phyloP scores from a whole-genome alignment of 768 basidiomycete species.

The Tulasnella calospora region DNA sequence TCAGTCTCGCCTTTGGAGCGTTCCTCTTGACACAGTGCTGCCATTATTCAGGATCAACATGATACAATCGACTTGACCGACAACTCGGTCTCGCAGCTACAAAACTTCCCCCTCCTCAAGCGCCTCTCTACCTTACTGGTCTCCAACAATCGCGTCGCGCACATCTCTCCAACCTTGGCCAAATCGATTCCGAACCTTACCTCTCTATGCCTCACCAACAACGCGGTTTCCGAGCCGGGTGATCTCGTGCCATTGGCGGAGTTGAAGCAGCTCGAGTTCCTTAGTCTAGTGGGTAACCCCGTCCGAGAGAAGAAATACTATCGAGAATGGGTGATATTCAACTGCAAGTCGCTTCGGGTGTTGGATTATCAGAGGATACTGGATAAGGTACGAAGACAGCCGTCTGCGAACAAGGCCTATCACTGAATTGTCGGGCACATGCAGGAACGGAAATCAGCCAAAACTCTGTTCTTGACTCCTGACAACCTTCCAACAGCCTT shows the following conservation, averaged over 20 bases:
- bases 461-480: slow-evolving; percentile 72
- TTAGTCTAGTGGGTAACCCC: slow-evolving; percentile 76
- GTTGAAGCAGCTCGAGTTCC: slow-evolving; percentile 56
- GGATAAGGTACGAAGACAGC: slow-evolving; percentile 62
- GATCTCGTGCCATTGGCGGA: slow-evolving; percentile 51
- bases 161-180: slow-evolving; percentile 75
- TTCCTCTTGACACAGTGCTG: slow-evolving; percentile 15
- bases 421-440: slow-evolving; percentile 28
- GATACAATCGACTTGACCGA: slow-evolving; percentile 93
- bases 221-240: slow-evolving; percentile 71
- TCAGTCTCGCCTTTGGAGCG: slow-evolving; percentile 7
- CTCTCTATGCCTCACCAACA: slow-evolving; percentile 79
- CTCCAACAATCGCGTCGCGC: slow-evolving; percentile 83
- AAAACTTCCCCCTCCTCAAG: slow-evolving; percentile 82
- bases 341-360: slow-evolving; percentile 80
- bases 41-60: slow-evolving; percentile 67
- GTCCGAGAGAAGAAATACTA: slow-evolving; percentile 91
- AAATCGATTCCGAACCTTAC: slow-evolving; percentile 80
- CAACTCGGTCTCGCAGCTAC: slow-evolving; percentile 74
- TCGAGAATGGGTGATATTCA: slow-evolving; percentile 92
- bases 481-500: slow-evolving; percentile 74
- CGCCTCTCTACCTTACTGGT: slow-evolving; percentile 79
- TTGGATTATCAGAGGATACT: slow-evolving; percentile 93
- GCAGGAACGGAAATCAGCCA: slow-evolving; percentile 75
- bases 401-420: not conserved